Conservation (phyloP, 306 rosid species). For the Quercus bicolor region DNA sequence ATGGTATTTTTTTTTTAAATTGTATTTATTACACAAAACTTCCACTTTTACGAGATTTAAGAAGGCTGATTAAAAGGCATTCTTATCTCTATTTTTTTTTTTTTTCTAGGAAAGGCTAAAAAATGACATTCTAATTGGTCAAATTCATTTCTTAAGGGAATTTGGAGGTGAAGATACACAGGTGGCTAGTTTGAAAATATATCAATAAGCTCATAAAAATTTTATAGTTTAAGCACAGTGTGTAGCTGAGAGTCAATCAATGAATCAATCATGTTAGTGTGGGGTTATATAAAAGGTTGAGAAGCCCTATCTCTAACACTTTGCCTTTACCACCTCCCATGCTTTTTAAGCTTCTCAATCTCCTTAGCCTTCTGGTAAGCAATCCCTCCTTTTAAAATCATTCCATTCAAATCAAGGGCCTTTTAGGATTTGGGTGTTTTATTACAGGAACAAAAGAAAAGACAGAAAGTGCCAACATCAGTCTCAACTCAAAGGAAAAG, state of each 20-base stretch:
- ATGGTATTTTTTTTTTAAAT: too few species aligned
- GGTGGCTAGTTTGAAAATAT: neutral
- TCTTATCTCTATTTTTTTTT: too few species aligned
- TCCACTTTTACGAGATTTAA: too few species aligned
- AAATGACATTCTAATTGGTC: neutral
- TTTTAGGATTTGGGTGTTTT: conserved; percentile 71
- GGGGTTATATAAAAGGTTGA: conserved; percentile 28
- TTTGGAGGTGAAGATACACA: neutral
- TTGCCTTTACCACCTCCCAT: conserved; percentile 24
- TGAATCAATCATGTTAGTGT: conserved; percentile 55
- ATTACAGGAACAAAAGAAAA: conserved; percentile 39
- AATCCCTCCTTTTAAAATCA: conserved; percentile 21
- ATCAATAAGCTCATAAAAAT: neutral
- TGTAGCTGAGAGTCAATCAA: conserved; percentile 39
- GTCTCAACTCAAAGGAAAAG: conserved; percentile 6
- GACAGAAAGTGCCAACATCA: conserved; percentile 49
- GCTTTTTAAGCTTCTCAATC: conserved; percentile 29
- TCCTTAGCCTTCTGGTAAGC: conserved; percentile 14
- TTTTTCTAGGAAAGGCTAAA: too few species aligned
- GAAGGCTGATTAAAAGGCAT: too few species aligned
- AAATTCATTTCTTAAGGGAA: neutral
- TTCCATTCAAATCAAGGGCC: conserved; percentile 34
- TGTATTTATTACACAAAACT: too few species aligned
- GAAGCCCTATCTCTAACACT: conserved; percentile 13
- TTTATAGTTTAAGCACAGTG: conserved; percentile 1